phyloP scores from a whole-genome alignment of 495 filamentous ascomycete species.

The Patellaria atrata region DNA sequence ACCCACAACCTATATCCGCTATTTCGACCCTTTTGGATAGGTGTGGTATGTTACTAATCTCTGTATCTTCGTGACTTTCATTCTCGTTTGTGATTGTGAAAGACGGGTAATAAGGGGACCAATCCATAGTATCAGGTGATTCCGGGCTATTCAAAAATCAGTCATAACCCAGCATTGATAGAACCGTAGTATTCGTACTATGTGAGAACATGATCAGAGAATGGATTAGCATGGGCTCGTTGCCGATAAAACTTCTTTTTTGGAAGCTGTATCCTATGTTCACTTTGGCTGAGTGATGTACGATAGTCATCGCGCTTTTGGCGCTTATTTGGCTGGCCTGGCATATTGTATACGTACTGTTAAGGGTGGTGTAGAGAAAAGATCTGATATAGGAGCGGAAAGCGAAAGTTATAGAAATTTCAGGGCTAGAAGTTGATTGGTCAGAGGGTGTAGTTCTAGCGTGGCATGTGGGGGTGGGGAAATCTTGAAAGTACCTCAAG shows the following conservation, averaged over 20 bases:
- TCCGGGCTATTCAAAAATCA: slow-evolving; percentile 45
- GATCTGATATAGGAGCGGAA: too few species aligned
- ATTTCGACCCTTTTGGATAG: slow-evolving; percentile 61
- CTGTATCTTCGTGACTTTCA: slow-evolving; percentile 3
- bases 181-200: slow-evolving; percentile 58
- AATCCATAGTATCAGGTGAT: slow-evolving; percentile 75
- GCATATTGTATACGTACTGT: slow-evolving; percentile 31
- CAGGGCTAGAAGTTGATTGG: too few species aligned
- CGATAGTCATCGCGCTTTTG: slow-evolving; percentile 67
- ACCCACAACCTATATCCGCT: slow-evolving; percentile 96
- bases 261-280: slow-evolving; percentile 42
- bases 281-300: slow-evolving; percentile 23
- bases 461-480: too few species aligned
- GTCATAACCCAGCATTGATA: too few species aligned
- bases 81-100: slow-evolving; percentile 30
- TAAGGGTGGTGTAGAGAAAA: too few species aligned
- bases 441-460: too few species aligned
- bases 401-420: too few species aligned
- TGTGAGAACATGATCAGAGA: slow-evolving; percentile 75
- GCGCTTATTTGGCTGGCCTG: slow-evolving; percentile 43
- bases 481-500: too few species aligned
- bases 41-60: slow-evolving; percentile 23
- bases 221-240: slow-evolving; percentile 92
- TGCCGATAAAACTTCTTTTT: slow-evolving; percentile 93
- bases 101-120: slow-evolving; percentile 71